Percentiles rank a stretch among this genome's conserved stretches.
Evolutionary conservation across 169 alveolate genomes (phyloP).

Genomic region (Amoebophrya sp.): DNA sequence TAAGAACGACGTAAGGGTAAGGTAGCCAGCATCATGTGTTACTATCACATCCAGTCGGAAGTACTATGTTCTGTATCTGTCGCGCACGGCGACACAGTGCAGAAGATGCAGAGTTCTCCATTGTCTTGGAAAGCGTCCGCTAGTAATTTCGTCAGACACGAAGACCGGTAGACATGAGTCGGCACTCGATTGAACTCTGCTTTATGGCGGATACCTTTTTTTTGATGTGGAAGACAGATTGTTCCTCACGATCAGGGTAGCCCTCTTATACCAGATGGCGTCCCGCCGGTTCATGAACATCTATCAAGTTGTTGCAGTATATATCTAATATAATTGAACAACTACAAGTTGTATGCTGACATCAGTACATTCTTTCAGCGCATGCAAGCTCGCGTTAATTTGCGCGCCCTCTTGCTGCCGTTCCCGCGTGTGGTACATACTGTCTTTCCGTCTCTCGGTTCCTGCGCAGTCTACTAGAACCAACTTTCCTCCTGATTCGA

Average conservation of each 20-base stretch:
- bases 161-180: conserved; percentile 39
- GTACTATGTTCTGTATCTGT: conserved; percentile 25
- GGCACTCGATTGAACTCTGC: conserved; percentile 37
- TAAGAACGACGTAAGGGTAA: no score
- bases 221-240: not conserved
- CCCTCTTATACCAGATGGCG: not conserved
- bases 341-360: not conserved
- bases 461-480: conserved; percentile 51
- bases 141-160: conserved; percentile 44
- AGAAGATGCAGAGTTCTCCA: not conserved
- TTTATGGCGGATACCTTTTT: conserved; percentile 39
- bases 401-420: conserved; percentile 54
- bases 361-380: conserved; percentile 42
- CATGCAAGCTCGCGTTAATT: conserved; percentile 48
- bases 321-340: not conserved
- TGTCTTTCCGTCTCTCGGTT: conserved; percentile 46
- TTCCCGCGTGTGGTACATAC: conserved; percentile 41
- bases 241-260: not conserved
- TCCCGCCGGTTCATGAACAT: not conserved
- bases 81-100: conserved; percentile 28
- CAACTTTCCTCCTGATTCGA: conserved; percentile 29
- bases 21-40: no score
- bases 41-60: no score
- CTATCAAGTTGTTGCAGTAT: not conserved
- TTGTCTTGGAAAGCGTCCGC: conserved; percentile 27